phyloP scores from a whole-genome alignment of 1,284 basidiomycete genomes.

The Cystobasidiaceae sp. region DNA sequence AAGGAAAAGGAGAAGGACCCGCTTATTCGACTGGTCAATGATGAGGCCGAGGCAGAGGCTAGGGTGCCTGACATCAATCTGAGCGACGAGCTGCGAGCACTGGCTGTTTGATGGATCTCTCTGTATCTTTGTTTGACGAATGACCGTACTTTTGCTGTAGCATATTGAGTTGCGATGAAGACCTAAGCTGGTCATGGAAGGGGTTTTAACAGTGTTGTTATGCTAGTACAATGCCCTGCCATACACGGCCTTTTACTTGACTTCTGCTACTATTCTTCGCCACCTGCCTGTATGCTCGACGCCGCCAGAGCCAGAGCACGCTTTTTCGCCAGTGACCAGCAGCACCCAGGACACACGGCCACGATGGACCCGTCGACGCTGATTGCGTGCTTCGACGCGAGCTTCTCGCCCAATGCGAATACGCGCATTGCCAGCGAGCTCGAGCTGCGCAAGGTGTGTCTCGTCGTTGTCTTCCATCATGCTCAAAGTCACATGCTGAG shows the following conservation, averaged over 20 bases:
- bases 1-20: conserved; percentile 17
- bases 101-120: conserved; percentile 1
- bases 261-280: too few species aligned
- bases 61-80: conserved; percentile 24
- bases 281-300: too few species aligned
- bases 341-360: neutral
- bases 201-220: too few species aligned
- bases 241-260: too few species aligned
- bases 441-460: conserved; percentile 67
- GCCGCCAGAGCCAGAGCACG: too few species aligned
- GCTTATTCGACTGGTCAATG: conserved; percentile 25
- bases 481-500: neutral
- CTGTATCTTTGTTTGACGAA: neutral
- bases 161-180: neutral
- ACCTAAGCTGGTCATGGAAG: too few species aligned
- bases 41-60: conserved; percentile 28
- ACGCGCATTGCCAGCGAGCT: conserved; percentile 73
- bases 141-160: neutral
- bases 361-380: conserved; percentile 28
- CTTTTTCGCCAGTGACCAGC: neutral
- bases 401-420: conserved; percentile 75
- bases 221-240: too few species aligned
- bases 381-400: conserved; percentile 50
- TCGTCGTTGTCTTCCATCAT: neutral
- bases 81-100: conserved; percentile 4